Conservation (phyloP, 2,329 filamentous ascomycete species). For the Domatiomyces globalis region DNA sequence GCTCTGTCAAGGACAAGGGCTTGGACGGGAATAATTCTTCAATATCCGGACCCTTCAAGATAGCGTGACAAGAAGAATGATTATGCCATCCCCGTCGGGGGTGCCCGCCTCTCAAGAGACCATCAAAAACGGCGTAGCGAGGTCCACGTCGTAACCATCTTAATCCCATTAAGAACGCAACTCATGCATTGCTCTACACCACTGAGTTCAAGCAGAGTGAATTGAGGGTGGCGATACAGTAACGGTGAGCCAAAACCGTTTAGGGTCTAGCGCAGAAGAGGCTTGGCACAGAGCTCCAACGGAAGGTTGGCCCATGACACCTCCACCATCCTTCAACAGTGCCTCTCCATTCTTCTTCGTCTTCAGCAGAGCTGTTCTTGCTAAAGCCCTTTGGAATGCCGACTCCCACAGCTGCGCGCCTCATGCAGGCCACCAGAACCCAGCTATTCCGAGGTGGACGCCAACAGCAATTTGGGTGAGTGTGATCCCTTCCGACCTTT, state of each 20-base stretch:
- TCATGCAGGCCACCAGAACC: conserved; percentile 19
- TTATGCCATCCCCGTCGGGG: background rate
- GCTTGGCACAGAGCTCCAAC: conserved; percentile 1
- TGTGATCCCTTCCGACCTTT: background rate
- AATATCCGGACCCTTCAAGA: background rate
- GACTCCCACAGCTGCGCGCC: conserved; percentile 17
- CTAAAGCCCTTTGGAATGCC: conserved; percentile 13
- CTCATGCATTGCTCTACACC: background rate
- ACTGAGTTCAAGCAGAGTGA: background rate
- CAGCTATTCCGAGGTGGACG: conserved; percentile 14
- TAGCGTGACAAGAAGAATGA: background rate
- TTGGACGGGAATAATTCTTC: background rate
- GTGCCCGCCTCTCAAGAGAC: background rate
- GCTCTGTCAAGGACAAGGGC: background rate
- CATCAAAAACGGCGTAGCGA: background rate
- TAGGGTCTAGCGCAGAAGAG: background rate
- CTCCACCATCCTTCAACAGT: background rate
- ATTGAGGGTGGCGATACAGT: too few relatives aligned
- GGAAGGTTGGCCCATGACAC: background rate
- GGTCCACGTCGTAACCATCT: background rate
- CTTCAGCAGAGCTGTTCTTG: background rate
- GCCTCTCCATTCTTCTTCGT: conserved; percentile 1
- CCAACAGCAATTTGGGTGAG: conserved; percentile 13
- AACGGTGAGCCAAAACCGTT: background rate
- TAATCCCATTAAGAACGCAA: background rate